Evolutionary conservation across 352 stramenopile genomes (phyloP).

Genomic region (Phytophthora pseudosyringae): DNA sequence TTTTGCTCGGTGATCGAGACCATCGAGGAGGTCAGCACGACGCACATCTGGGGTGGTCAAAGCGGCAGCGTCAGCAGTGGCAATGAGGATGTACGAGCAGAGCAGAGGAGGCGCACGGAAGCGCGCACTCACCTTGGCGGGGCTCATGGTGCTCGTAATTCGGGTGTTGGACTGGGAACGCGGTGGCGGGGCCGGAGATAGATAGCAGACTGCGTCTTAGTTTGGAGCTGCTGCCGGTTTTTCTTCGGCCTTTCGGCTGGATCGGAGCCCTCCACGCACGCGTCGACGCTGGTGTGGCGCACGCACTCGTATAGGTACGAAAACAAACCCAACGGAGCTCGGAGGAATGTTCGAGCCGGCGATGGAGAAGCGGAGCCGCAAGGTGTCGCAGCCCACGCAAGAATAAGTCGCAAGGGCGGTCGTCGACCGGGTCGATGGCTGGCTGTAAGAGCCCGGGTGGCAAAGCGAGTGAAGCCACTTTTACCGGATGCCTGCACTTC

Average conservation of each 20-base stretch:
- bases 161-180: conserved; percentile 7
- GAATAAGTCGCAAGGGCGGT: conserved; percentile 18
- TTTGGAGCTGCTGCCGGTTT: conserved; percentile 16
- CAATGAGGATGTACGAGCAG: background rate
- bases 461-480: conserved; percentile 23
- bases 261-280: conserved; percentile 35
- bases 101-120: background rate
- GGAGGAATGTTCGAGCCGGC: conserved; percentile 22
- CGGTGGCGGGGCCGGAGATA: conserved; percentile 1
- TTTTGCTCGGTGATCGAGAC: conserved; percentile 82
- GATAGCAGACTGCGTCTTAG: conserved; percentile 13
- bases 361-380: background rate
- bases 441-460: background rate
- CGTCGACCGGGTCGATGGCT: conserved; percentile 10
- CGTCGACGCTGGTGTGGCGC: conserved; percentile 8
- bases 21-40: conserved; percentile 80
- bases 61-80: background rate
- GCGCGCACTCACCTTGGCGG: conserved; percentile 30
- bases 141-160: conserved; percentile 38
- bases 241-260: conserved; percentile 31
- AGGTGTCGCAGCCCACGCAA: conserved; percentile 32
- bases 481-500: conserved; percentile 5
- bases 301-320: conserved; percentile 27
- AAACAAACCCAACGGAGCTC: background rate
- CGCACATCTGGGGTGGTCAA: conserved; percentile 41